phyloP scores from a whole-genome alignment of 2,329 filamentous ascomycete species.

The Achaetomium macrosporum region DNA sequence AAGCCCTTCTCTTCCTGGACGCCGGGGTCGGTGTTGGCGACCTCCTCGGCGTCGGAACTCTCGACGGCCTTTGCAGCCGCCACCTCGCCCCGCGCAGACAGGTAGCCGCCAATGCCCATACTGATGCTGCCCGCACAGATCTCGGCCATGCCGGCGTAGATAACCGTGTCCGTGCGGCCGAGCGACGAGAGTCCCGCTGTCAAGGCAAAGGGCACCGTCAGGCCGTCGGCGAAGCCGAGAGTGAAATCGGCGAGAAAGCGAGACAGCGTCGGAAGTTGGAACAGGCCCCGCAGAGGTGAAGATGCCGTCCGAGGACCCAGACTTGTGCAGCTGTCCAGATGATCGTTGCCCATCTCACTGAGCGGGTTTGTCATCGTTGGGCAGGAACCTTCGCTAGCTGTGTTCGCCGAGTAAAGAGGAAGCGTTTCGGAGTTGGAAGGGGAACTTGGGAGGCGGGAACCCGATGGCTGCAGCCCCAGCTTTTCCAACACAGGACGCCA shows the following conservation, averaged over 20 bases:
- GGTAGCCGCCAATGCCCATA: conserved; percentile 71
- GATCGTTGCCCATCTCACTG: background rate
- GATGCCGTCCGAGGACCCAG: background rate
- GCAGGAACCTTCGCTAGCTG: background rate
- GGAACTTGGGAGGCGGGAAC: background rate
- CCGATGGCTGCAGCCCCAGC: background rate
- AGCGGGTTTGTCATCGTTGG: background rate
- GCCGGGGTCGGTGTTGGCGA: background rate
- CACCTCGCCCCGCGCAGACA: conserved; percentile 29
- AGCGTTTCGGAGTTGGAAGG: background rate
- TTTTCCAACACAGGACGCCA: background rate
- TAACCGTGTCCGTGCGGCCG: conserved; percentile 59
- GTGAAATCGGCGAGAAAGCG: background rate
- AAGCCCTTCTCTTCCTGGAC: background rate
- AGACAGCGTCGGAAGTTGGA: background rate
- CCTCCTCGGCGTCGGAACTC: background rate
- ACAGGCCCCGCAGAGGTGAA: background rate
- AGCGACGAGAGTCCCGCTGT: conserved; percentile 66
- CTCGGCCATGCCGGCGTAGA: conserved; percentile 69
- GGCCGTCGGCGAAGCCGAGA: conserved; percentile 68
- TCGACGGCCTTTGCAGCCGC: background rate
- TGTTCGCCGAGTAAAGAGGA: background rate
- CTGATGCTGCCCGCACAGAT: conserved; percentile 69
- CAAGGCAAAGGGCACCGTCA: conserved; percentile 74
- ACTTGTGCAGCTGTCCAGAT: background rate